These are phyloP conservation scores for Mycosarcoma mackinlayi DNA, from an alignment of 1,284 basidiomycete species.

Conservation along the genomic window DNA sequence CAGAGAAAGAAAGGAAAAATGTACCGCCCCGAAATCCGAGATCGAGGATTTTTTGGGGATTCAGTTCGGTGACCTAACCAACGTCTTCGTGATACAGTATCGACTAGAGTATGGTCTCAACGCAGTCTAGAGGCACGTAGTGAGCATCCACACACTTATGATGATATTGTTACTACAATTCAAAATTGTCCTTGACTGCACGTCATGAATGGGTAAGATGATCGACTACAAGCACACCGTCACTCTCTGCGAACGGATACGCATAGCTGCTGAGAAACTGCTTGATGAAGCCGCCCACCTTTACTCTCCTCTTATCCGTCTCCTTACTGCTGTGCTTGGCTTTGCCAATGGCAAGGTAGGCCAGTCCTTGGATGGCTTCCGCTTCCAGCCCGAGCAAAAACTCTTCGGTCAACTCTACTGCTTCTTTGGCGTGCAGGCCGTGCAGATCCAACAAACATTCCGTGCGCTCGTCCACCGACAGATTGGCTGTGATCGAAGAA, in stretches of 20 bases:
- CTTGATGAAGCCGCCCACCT: conserved; percentile 83
- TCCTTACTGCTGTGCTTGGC: conserved; percentile 93
- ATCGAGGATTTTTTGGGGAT: too few species aligned
- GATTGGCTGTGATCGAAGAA: conserved; percentile 69
- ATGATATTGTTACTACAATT: neutral
- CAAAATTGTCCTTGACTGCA: conserved; percentile 15
- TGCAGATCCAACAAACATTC: conserved; percentile 74
- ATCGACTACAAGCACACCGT: conserved; percentile 89
- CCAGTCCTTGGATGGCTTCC: conserved; percentile 79
- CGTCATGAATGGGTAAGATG: conserved; percentile 66
- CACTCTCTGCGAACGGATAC: conserved; percentile 87
- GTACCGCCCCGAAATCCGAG: conserved; percentile 5
- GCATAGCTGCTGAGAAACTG: conserved; percentile 90
- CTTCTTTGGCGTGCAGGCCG: conserved; percentile 85
- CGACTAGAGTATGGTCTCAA: too few species aligned
- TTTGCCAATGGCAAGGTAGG: conserved; percentile 88
- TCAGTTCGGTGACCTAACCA: too few species aligned
- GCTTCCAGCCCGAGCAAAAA: conserved; percentile 83
- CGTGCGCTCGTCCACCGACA: conserved; percentile 73
- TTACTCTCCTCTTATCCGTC: conserved; percentile 80
- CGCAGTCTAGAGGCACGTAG: too few species aligned
- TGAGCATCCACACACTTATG: neutral
- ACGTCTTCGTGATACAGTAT: too few species aligned
- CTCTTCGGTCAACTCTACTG: conserved; percentile 87
- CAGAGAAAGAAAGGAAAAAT: conserved; percentile 9